A percentile compares a stretch with the other conserved stretches of the same genome.
Conservation (phyloP, 2,329 filamentous ascomycete species). For the Cadophora sp. region DNA sequence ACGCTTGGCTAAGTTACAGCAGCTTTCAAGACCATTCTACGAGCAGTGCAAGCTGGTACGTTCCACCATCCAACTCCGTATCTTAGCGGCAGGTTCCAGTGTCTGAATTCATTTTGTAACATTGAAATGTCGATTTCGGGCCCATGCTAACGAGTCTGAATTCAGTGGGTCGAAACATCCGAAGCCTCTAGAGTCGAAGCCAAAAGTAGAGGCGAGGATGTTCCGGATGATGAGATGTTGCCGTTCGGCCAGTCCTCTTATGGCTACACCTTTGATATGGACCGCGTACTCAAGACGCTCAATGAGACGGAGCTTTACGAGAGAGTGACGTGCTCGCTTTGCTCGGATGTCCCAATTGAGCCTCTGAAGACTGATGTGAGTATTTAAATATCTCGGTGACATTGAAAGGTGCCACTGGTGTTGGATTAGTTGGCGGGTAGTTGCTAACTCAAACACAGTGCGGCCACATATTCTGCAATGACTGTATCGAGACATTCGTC, state of each 20-base stretch:
- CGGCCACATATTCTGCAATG: conserved; percentile 60
- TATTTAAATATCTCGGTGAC: conserved; percentile 10
- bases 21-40: conserved; percentile 36
- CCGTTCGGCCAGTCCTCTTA: conserved; percentile 39
- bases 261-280: conserved; percentile 45
- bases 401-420: neutral
- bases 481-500: conserved; percentile 51
- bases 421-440: neutral
- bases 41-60: conserved; percentile 39
- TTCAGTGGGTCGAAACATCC: conserved; percentile 25
- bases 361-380: conserved; percentile 51
- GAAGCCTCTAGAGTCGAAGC: conserved; percentile 5
- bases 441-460: conserved; percentile 48
- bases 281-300: conserved; percentile 43
- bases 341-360: conserved; percentile 48
- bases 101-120: neutral
- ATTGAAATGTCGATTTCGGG: neutral
- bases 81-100: neutral
- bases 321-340: conserved; percentile 51
- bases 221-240: conserved; percentile 17
- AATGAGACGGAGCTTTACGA: conserved; percentile 42
- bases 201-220: conserved; percentile 16
- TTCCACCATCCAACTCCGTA: neutral
- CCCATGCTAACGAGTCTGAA: neutral
- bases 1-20: conserved; percentile 25